Evolutionary conservation across 306 rosid species (phyloP).

Genomic region (Cucurbita maxima): DNA sequence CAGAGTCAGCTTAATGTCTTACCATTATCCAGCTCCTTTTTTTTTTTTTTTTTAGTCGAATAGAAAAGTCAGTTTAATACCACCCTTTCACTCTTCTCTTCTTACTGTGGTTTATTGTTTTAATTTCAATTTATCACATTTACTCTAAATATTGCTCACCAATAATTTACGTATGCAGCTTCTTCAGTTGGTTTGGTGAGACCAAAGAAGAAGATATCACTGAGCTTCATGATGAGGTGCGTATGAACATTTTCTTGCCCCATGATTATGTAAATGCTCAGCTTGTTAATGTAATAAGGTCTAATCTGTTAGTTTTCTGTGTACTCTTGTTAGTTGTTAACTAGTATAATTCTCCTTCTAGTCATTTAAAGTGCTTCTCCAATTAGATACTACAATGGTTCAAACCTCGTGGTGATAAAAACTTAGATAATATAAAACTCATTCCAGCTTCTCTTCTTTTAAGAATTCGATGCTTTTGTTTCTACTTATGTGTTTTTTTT

Average conservation of each 20-base stretch:
- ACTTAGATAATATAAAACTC: not conserved
- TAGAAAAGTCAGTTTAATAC: not conserved
- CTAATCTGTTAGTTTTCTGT: not conserved
- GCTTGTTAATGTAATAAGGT: not conserved
- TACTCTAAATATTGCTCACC: not conserved
- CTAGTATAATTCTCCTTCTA: not conserved
- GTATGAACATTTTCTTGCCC: not conserved
- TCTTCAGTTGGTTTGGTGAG: slow-evolving; percentile 59
- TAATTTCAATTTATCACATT: not conserved
- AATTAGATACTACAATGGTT: not conserved
- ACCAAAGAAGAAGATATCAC: slow-evolving; percentile 30
- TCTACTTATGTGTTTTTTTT: not conserved
- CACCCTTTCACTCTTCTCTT: not conserved
- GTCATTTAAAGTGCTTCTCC: not conserved
- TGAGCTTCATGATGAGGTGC: slow-evolving; percentile 45
- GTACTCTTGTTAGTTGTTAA: not conserved
- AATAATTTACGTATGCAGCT: slow-evolving; percentile 24
- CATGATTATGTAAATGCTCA: not conserved
- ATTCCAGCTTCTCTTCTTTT: not conserved
- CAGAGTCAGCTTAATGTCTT: not conserved
- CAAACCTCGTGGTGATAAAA: not conserved
- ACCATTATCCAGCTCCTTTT: not conserved
- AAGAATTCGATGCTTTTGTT: not conserved
- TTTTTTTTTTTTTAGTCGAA: not conserved
- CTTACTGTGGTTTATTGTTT: not conserved